Evolutionary conservation across 2,329 filamentous ascomycete genomes (phyloP).

Genomic region (Stagonosporopsis vannaccii): DNA sequence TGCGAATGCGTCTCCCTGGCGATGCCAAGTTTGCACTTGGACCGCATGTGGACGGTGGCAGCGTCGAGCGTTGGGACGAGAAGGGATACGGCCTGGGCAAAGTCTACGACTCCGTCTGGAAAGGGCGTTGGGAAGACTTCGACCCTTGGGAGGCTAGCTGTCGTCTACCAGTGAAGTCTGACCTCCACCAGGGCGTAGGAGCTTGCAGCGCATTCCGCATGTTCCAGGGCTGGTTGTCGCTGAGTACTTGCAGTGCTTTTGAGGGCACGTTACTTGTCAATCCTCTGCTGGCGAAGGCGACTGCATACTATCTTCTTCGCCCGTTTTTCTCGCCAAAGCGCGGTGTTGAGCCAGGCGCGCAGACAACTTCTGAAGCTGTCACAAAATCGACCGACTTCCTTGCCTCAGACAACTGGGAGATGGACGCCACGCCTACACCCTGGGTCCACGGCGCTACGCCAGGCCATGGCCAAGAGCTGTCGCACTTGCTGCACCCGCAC

Average conservation of each 20-base stretch:
- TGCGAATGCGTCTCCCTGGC: slow-evolving; percentile 63
- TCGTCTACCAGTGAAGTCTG: slow-evolving; percentile 71
- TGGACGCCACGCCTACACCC: slow-evolving; percentile 61
- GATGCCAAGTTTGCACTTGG: slow-evolving; percentile 62
- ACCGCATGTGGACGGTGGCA: slow-evolving; percentile 64
- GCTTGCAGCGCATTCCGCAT: slow-evolving; percentile 85
- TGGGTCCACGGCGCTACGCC: slow-evolving; percentile 74
- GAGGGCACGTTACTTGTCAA: slow-evolving; percentile 86
- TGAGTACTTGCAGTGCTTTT: slow-evolving; percentile 74
- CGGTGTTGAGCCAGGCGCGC: slow-evolving; percentile 40
- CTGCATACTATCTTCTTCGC: slow-evolving; percentile 79
- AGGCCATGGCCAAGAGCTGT: slow-evolving; percentile 74
- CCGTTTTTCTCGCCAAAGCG: slow-evolving; percentile 76
- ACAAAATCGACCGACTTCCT: slow-evolving; percentile 53
- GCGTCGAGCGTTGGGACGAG: slow-evolving; percentile 61
- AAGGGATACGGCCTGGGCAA: slow-evolving; percentile 67
- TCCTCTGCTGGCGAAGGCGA: slow-evolving; percentile 76
- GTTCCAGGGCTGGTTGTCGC: slow-evolving; percentile 88
- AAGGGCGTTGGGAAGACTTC: slow-evolving; percentile 79
- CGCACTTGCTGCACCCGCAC: slow-evolving; percentile 70
- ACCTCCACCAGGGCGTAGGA: slow-evolving; percentile 82
- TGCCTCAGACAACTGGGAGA: slow-evolving; percentile 66
- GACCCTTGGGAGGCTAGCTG: slow-evolving; percentile 82
- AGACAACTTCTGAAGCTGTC: slow-evolving; percentile 39
- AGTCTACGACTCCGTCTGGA: slow-evolving; percentile 77